Percentiles rank a stretch among this genome's conserved stretches.
Conservation (phyloP, 305 asterid genomes). For the Fraxinus paxiana region DNA sequence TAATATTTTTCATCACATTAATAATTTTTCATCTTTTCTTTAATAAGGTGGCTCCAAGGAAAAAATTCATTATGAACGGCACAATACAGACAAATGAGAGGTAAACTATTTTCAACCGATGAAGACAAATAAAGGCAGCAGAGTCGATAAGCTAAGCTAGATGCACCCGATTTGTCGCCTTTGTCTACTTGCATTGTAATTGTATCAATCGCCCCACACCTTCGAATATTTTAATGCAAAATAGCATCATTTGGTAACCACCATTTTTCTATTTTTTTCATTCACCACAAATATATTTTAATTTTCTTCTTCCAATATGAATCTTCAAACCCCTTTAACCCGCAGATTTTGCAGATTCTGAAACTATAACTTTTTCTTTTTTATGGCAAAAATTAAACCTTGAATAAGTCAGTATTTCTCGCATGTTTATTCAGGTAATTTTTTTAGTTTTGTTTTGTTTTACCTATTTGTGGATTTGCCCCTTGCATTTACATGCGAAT, state of each 20-base stretch:
- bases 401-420: conserved; percentile 10
- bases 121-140: not conserved
- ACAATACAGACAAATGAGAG: not conserved
- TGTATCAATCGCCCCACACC: not conserved
- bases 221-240: not conserved
- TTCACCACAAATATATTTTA: conserved; percentile 6
- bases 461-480: conserved; percentile 19
- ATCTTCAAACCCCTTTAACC: conserved; percentile 17
- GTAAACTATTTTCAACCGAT: not conserved
- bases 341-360: conserved; percentile 6
- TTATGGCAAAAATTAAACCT: not conserved
- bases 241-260: not conserved
- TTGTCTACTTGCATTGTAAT: not conserved
- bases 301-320: conserved; percentile 8
- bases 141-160: not conserved
- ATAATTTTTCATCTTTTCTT: too few species aligned
- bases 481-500: conserved; percentile 9
- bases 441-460: not conserved
- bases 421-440: conserved; percentile 9
- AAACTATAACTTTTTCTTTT: not conserved
- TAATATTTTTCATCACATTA: too few species aligned
- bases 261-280: conserved; percentile 1
- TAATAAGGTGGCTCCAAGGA: too few species aligned
- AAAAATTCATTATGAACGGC: not conserved
- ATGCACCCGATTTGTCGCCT: not conserved